Evolutionary conservation across 805 yeast species (phyloP).

Genomic region (Kazachstania bromeliacearum): DNA sequence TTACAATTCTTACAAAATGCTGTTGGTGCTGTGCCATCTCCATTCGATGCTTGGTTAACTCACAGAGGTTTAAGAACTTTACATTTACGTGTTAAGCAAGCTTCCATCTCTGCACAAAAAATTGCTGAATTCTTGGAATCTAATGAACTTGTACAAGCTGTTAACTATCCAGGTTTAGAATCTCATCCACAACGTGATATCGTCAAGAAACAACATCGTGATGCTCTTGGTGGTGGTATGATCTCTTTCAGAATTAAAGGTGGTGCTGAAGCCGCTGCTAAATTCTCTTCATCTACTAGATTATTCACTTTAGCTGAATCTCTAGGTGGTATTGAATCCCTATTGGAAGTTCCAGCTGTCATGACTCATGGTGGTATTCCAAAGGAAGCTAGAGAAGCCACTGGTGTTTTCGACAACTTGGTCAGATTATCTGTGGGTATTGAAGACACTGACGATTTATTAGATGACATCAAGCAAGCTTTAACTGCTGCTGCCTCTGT

Average conservation of each 20-base stretch:
- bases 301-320: constrained; percentile 83
- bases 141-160: constrained; percentile 48
- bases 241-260: constrained; percentile 79
- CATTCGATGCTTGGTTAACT: constrained; percentile 87
- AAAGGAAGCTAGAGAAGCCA: constrained; percentile 61
- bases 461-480: constrained; percentile 65
- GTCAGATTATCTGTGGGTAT: constrained; percentile 80
- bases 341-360: constrained; percentile 79
- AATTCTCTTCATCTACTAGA: constrained; percentile 64
- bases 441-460: constrained; percentile 70
- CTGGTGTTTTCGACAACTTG: constrained; percentile 75
- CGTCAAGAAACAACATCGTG: constrained; percentile 68
- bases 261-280: constrained; percentile 66
- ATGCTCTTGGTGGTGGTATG: constrained; percentile 87
- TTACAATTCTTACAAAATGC: constrained; percentile 79
- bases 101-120: constrained; percentile 53
- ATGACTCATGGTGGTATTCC: constrained; percentile 94
- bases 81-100: constrained; percentile 68
- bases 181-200: constrained; percentile 54
- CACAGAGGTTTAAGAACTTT: constrained; percentile 86
- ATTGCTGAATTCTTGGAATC: constrained; percentile 54
- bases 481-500: constrained; percentile 32
- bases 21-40: constrained; percentile 80
- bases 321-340: constrained; percentile 80
- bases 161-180: constrained; percentile 77